These are phyloP conservation scores for Stenocarpella maydis DNA, from an alignment of 2,329 filamentous ascomycete genomes.

Conservation along the genomic window DNA sequence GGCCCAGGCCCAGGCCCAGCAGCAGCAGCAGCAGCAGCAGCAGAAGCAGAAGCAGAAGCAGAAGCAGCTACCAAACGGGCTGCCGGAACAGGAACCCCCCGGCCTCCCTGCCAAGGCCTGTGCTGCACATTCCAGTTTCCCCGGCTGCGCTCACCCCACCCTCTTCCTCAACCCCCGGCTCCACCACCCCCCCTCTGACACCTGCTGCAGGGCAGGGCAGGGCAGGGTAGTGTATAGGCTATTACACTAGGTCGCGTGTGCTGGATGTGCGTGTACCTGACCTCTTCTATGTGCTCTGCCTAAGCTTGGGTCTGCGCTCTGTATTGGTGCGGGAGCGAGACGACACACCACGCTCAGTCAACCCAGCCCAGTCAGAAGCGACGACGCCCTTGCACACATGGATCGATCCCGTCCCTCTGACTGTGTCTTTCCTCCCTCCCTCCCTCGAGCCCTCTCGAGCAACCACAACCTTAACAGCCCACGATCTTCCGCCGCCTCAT, in stretches of 20 bases:
- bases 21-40: neutral
- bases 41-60: neutral
- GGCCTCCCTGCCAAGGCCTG: neutral
- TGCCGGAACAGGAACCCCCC: constrained; percentile 4
- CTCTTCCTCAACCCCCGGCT: neutral
- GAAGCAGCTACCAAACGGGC: neutral
- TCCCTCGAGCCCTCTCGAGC: constrained; percentile 19
- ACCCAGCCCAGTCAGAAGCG: constrained; percentile 1
- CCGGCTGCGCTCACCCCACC: constrained; percentile 9
- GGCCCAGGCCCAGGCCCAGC: neutral
- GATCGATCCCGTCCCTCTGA: neutral
- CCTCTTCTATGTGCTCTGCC: too few relatives aligned
- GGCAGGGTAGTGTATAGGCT: too few relatives aligned
- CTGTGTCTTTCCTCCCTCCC: neutral
- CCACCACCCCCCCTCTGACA: neutral
- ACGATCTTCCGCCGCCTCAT: constrained; percentile 31
- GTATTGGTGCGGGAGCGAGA: constrained; percentile 9
- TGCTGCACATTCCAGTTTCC: constrained; percentile 10
- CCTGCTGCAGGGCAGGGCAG: neutral
- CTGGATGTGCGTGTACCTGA: too few relatives aligned
- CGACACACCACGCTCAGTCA: neutral
- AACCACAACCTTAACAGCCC: constrained; percentile 33
- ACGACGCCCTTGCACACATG: neutral
- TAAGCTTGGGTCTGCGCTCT: too few relatives aligned
- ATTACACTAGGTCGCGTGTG: constrained; percentile 14